A percentile compares a stretch with the other conserved stretches of the same genome.
Conservation (phyloP, 768 basidiomycete species). For the Daedaleopsis nitida region DNA sequence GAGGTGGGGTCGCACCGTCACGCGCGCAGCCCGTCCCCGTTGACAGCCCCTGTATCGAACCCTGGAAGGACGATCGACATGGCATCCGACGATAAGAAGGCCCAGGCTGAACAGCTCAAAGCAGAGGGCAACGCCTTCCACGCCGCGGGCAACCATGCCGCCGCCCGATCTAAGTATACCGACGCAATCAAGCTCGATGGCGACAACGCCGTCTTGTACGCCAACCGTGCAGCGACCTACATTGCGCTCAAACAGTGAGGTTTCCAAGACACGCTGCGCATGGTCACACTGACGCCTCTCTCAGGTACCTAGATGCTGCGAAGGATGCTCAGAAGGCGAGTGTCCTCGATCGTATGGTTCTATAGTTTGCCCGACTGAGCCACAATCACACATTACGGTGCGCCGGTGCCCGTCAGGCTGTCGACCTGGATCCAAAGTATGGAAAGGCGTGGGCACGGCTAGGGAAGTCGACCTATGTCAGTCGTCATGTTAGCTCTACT, state of each 20-base stretch:
- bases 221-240: slow-evolving; percentile 46
- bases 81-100: slow-evolving; percentile 13
- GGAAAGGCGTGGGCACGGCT: slow-evolving; percentile 29
- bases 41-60: neutral
- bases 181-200: slow-evolving; percentile 43
- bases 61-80: neutral
- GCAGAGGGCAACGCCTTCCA: slow-evolving; percentile 43
- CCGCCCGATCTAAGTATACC: slow-evolving; percentile 42
- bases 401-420: slow-evolving; percentile 19
- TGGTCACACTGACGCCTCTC: neutral
- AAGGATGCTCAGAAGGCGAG: slow-evolving; percentile 20
- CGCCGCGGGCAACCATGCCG: slow-evolving; percentile 33
- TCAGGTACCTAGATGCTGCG: slow-evolving; percentile 19
- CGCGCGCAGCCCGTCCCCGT: neutral
- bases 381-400: neutral
- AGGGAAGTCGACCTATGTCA: slow-evolving; percentile 21
- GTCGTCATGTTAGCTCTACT: neutral
- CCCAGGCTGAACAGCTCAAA: slow-evolving; percentile 34
- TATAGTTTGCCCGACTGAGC: neutral
- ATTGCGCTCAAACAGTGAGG: slow-evolving; percentile 41
- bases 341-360: too few species aligned
- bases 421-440: slow-evolving; percentile 24
- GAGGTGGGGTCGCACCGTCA: neutral
- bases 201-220: slow-evolving; percentile 42
- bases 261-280: neutral